phyloP scores from a whole-genome alignment of 129 eudicot species.

The Centrapalus pauciflorus region DNA sequence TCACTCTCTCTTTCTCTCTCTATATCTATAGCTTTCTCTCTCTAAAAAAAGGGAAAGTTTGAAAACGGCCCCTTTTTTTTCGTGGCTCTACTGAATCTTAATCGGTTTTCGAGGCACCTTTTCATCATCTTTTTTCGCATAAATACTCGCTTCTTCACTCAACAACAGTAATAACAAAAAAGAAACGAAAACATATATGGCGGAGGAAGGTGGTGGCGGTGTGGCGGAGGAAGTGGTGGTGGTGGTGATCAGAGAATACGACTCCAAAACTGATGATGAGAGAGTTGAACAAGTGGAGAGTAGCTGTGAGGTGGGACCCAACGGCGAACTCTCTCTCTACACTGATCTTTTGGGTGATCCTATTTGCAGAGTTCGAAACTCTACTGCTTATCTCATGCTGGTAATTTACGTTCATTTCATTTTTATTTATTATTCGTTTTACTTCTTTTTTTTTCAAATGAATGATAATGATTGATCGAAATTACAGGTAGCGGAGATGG shows the following conservation, averaged over 20 bases:
- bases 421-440: too few species aligned
- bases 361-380: constrained; percentile 89
- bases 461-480: too few species aligned
- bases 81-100: constrained; percentile 23
- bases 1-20: constrained; percentile 16
- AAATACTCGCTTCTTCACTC: neutral
- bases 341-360: constrained; percentile 98
- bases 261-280: constrained; percentile 39
- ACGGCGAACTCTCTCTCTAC: constrained; percentile 64
- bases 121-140: constrained; percentile 4
- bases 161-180: neutral
- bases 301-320: constrained; percentile 89
- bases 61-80: constrained; percentile 23
- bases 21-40: constrained; percentile 21
- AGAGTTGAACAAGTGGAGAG: constrained; percentile 78
- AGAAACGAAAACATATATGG: too few species aligned
- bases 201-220: constrained; percentile 19
- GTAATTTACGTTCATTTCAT: constrained; percentile 24
- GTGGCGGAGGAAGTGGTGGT: constrained; percentile 21
- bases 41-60: constrained; percentile 25
- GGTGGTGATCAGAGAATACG: constrained; percentile 58
- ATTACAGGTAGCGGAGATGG: constrained; percentile 73
- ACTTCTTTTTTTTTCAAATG: neutral
- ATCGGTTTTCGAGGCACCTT: constrained; percentile 25
- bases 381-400: constrained; percentile 92